phyloP scores from a whole-genome alignment of 148 eudicot species.

The Beta vulgaris region DNA sequence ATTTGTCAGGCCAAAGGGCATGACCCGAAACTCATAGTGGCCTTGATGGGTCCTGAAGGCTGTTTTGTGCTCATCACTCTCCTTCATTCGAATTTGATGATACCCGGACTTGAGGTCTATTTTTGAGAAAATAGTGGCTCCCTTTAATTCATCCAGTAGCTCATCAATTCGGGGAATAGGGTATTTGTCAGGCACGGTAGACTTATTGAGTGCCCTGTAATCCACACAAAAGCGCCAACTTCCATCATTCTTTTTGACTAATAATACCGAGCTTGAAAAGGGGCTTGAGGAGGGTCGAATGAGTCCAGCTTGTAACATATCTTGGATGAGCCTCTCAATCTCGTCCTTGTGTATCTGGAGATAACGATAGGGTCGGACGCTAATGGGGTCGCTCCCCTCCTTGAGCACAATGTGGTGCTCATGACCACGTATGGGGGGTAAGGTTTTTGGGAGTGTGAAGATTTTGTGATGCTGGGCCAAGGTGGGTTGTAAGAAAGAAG shows the following conservation, averaged over 20 bases:
- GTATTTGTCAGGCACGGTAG: background rate
- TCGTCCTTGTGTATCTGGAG: background rate
- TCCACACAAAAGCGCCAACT: background rate
- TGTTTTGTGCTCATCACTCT: no score
- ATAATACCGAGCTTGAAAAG: background rate
- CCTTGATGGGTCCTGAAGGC: no score
- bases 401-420: background rate
- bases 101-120: no score
- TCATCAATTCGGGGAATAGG: background rate
- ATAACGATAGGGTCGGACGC: background rate
- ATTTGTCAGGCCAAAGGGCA: background rate
- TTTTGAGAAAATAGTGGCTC: no score
- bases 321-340: no score
- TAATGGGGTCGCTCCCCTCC: background rate
- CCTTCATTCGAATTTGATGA: no score
- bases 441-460: background rate
- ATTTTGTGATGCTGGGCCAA: no score
- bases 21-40: background rate
- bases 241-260: conserved; percentile 8
- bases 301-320: background rate
- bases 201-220: background rate
- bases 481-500: no score
- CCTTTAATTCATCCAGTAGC: background rate
- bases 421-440: background rate
- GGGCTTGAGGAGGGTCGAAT: background rate